These are phyloP conservation scores for Tolypocladium cylindrosporum DNA, from an alignment of 2,329 filamentous ascomycete genomes.

Conservation along the genomic window DNA sequence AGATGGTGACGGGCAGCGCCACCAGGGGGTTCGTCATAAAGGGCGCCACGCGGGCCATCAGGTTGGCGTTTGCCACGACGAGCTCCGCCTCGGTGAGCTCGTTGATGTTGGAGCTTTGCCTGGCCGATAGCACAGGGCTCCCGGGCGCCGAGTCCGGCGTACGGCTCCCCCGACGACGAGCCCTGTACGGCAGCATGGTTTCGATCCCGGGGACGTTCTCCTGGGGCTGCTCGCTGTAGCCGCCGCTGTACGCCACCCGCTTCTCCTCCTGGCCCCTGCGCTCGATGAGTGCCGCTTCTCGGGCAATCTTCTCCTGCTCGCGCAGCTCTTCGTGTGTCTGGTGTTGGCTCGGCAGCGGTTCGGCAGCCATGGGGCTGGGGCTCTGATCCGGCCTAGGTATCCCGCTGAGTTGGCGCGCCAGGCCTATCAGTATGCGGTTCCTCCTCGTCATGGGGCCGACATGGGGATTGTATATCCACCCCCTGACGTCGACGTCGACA, in stretches of 20 bases:
- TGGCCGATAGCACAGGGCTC: constrained; percentile 31
- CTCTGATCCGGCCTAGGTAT: constrained; percentile 46
- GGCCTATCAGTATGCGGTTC: constrained; percentile 75
- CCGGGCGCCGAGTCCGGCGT: constrained; percentile 29
- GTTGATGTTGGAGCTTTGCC: constrained; percentile 24
- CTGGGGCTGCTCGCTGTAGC: constrained; percentile 59
- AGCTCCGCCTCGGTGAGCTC: constrained; percentile 71
- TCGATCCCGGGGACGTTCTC: constrained; percentile 25
- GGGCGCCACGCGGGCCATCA: constrained; percentile 79
- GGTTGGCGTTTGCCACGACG: constrained; percentile 67
- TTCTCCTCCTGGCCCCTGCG: constrained; percentile 61
- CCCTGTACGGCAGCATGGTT: constrained; percentile 16
- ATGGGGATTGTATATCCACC: constrained; percentile 89
- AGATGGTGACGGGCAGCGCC: constrained; percentile 72
- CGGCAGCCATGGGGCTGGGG: constrained; percentile 5
- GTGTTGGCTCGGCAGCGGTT: constrained; percentile 10
- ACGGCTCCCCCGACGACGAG: constrained; percentile 19
- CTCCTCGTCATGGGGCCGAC: constrained; percentile 75
- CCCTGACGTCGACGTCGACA: constrained; percentile 88
- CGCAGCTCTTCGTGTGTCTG: constrained; percentile 33
- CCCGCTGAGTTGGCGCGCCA: constrained; percentile 81
- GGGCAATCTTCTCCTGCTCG: constrained; percentile 57
- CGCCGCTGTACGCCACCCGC: constrained; percentile 58
- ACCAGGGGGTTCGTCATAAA: constrained; percentile 81
- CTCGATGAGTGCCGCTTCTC: constrained; percentile 69